These are phyloP conservation scores for Tarenaya hassleriana DNA, from an alignment of 345 rosid species.

Conservation along the genomic window DNA sequence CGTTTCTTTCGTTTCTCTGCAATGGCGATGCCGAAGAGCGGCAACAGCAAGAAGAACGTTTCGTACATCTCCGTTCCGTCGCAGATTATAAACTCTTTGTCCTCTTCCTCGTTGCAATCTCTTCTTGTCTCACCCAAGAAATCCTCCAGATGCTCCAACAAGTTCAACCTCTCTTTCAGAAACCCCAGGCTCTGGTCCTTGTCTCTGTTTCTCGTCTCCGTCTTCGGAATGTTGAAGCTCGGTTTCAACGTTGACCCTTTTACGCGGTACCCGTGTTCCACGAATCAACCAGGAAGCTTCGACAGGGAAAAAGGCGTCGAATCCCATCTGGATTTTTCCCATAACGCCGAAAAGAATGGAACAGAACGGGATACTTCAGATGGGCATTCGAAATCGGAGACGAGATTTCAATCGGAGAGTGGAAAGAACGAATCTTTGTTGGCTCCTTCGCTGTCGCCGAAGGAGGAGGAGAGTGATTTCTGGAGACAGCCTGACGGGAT, in stretches of 20 bases:
- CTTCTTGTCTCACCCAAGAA: conserved; percentile 70
- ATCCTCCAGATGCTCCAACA: conserved; percentile 29
- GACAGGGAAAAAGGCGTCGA: conserved; percentile 10
- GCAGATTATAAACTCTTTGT: conserved; percentile 57
- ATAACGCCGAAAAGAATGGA: conserved; percentile 9
- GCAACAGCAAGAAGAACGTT: conserved; percentile 40
- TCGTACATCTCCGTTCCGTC: conserved; percentile 69
- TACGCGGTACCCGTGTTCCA: conserved; percentile 48
- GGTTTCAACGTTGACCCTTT: conserved; percentile 52
- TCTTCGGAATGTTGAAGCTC: conserved; percentile 58
- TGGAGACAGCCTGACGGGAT: conserved; percentile 96
- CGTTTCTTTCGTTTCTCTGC: conserved; percentile 1
- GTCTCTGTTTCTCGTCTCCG: conserved; percentile 52
- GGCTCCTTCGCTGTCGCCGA: conserved; percentile 4
- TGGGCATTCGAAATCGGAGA: conserved; percentile 20
- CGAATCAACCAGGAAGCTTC: conserved; percentile 18
- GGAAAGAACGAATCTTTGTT: conserved; percentile 23
- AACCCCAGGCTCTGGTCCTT: conserved; percentile 58
- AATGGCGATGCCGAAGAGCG: conserved; percentile 44
- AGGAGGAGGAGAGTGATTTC: conserved; percentile 41
- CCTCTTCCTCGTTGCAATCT: conserved; percentile 68
- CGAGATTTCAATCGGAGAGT: neutral
- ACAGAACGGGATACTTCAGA: neutral
- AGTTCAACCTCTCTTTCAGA: conserved; percentile 30
- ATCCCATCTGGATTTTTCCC: conserved; percentile 28